A percentile compares a stretch with the other conserved stretches of the same genome.
These are phyloP conservation scores for Pisolithus albus DNA, from an alignment of 768 basidiomycete species.

Conservation along the genomic window DNA sequence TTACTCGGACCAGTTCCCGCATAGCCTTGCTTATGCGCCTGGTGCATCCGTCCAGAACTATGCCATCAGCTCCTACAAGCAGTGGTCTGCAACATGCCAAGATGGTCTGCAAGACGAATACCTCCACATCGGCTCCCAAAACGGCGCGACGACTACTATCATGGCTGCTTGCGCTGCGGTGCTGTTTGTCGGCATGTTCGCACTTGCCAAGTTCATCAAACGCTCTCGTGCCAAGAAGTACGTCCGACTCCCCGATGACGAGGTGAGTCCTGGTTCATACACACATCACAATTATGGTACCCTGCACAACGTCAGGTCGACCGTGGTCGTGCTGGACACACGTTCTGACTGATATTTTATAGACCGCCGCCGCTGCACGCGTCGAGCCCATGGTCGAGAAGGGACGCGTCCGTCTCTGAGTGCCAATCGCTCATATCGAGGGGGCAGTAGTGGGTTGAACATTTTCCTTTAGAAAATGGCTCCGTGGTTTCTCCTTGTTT, in stretches of 20 bases:
- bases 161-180: slow-evolving; percentile 32
- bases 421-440: too few relatives aligned
- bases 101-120: slow-evolving; percentile 25
- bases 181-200: slow-evolving; percentile 27
- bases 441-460: neutral
- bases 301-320: slow-evolving; percentile 1
- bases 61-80: slow-evolving; percentile 36
- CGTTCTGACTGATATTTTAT: neutral
- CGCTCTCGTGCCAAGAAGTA: slow-evolving; percentile 16
- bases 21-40: neutral
- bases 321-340: neutral
- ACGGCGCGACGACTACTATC: slow-evolving; percentile 26
- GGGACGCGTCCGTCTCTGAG: neutral
- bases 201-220: slow-evolving; percentile 28
- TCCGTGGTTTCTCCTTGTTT: neutral
- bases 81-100: slow-evolving; percentile 38
- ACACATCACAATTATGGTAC: neutral
- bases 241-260: slow-evolving; percentile 29
- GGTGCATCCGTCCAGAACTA: slow-evolving; percentile 27
- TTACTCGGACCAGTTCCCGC: neutral
- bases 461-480: too few relatives aligned
- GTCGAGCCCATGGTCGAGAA: slow-evolving; percentile 1
- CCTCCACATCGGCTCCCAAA: slow-evolving; percentile 17
- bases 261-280: slow-evolving; percentile 22
- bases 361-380: neutral